Percentiles rank a stretch among this genome's conserved stretches.
Evolutionary conservation across 139 green algal genomes (phyloP).

Genomic region (Chlorella sp.): DNA sequence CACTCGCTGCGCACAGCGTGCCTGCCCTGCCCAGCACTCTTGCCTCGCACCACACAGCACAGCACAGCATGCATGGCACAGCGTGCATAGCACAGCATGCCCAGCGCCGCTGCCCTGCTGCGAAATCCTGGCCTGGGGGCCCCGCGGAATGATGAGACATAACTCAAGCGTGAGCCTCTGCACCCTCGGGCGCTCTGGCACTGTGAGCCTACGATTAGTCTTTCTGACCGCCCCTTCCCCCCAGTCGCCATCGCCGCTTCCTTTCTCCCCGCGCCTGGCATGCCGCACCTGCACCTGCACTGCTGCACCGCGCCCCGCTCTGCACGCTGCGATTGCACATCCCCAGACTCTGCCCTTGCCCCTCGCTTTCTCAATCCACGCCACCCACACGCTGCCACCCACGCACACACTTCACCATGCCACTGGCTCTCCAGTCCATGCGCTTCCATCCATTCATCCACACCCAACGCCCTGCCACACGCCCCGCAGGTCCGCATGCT

Average conservation of each 20-base stretch:
- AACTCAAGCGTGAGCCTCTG: constrained; percentile 13
- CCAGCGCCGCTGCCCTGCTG: background rate
- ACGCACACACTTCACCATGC: background rate
- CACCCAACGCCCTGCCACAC: background rate
- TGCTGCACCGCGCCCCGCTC: background rate
- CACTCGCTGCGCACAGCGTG: no score
- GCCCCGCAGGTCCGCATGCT: constrained; percentile 52
- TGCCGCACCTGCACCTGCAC: background rate
- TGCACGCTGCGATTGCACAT: background rate
- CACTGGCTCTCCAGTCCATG: background rate
- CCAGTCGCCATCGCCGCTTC: background rate
- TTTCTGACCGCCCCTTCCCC: constrained; percentile 16
- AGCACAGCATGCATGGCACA: background rate
- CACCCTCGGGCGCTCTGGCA: background rate
- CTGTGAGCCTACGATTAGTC: constrained; percentile 41
- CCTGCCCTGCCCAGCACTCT: background rate
- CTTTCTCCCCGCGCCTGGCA: background rate
- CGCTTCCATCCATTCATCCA: no score
- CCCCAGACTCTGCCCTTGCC: background rate
- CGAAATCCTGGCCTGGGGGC: background rate
- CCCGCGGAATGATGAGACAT: constrained; percentile 7
- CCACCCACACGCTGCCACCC: background rate
- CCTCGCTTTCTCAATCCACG: background rate
- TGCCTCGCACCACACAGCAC: background rate
- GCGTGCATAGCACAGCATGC: background rate